Conservation (phyloP, 768 basidiomycete genomes). For the Mycena indigotica region DNA sequence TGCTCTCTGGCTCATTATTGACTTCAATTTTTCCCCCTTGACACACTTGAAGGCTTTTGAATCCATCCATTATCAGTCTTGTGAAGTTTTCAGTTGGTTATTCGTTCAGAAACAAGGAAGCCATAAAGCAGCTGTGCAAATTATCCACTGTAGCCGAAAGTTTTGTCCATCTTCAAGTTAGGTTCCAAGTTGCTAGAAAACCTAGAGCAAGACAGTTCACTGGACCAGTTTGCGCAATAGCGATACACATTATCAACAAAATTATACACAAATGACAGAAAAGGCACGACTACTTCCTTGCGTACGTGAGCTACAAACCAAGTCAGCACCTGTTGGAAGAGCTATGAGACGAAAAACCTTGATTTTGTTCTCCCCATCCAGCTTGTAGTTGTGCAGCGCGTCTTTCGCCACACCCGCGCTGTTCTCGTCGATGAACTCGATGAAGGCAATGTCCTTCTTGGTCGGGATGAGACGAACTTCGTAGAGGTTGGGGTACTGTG, state of each 20-base stretch:
- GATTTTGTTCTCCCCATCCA: conserved; percentile 98
- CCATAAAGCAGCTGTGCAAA: no score
- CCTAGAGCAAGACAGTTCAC: no score
- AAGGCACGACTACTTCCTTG: conserved; percentile 55
- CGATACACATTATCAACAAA: neutral
- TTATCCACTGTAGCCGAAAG: no score
- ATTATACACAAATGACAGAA: neutral
- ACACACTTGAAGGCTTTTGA: no score
- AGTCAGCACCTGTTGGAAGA: conserved; percentile 5
- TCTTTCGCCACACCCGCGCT: conserved; percentile 92
- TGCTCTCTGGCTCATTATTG: no score
- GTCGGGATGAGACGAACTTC: conserved; percentile 99
- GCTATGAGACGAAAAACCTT: conserved; percentile 55
- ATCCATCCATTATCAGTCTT: no score
- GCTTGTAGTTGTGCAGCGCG: conserved; percentile 94
- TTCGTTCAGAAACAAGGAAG: no score
- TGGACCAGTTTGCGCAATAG: neutral
- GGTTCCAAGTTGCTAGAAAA: no score
- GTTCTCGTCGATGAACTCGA: conserved; percentile 93
- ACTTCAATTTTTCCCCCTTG: no score
- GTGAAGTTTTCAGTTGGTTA: no score
- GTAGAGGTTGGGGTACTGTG: conserved; percentile 94
- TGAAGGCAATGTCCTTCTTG: conserved; percentile 97
- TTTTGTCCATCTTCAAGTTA: no score
- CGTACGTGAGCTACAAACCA: conserved; percentile 64